Evolutionary conservation across 257 asterid genomes (phyloP).

Genomic region (Echites panduratus): DNA sequence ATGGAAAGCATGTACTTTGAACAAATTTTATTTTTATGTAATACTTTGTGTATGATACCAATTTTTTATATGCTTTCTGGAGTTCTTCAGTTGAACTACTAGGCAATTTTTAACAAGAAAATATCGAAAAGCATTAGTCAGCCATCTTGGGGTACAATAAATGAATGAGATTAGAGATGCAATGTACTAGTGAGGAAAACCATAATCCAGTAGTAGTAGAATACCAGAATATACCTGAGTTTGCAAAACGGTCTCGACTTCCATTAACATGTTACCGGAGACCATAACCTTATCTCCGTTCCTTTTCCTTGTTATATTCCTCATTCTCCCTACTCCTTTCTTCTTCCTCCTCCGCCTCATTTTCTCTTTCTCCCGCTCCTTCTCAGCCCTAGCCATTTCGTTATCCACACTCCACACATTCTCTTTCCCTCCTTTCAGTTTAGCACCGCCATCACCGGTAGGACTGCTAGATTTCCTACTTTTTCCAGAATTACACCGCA

Average conservation of each 20-base stretch:
- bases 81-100: background rate
- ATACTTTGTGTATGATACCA: no score
- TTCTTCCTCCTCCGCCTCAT: conserved; percentile 40
- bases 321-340: conserved; percentile 44
- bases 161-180: background rate
- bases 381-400: conserved; percentile 44
- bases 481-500: conserved; percentile 41
- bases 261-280: conserved; percentile 80
- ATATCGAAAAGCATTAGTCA: background rate
- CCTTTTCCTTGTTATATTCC: conserved; percentile 25
- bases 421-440: conserved; percentile 65
- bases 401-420: conserved; percentile 93
- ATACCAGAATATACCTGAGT: conserved; percentile 51
- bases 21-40: no score
- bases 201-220: background rate
- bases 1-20: background rate
- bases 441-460: conserved; percentile 20
- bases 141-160: background rate
- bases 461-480: conserved; percentile 20
- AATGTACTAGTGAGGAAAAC: background rate
- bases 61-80: no score
- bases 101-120: background rate
- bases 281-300: conserved; percentile 60
- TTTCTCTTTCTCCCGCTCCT: conserved; percentile 34
- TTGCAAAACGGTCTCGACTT: conserved; percentile 78